A percentile compares a stretch with the other conserved stretches of the same genome.
These are phyloP conservation scores for Diaporthe batatas DNA, from an alignment of 2,329 filamentous ascomycete species.

Conservation along the genomic window DNA sequence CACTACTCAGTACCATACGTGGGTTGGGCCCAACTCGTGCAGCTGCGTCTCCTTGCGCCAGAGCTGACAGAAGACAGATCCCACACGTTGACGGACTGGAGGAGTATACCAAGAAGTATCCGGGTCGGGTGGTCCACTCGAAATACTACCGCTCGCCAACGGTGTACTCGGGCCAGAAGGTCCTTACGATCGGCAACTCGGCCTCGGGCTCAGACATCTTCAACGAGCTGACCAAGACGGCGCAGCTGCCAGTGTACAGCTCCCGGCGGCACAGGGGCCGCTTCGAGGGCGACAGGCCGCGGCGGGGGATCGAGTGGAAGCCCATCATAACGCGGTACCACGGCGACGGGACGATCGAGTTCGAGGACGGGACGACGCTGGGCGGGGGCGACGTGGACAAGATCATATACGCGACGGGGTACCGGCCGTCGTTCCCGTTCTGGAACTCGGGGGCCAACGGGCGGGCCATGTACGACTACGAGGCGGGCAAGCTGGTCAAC, in stretches of 20 bases:
- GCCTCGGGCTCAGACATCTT: slow-evolving; percentile 59
- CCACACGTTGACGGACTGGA: slow-evolving; percentile 61
- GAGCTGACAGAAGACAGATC: slow-evolving; percentile 50
- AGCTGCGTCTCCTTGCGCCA: background rate
- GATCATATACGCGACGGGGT: slow-evolving; percentile 60
- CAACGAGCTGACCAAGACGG: slow-evolving; percentile 53
- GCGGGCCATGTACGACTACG: slow-evolving; percentile 64
- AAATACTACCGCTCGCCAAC: slow-evolving; percentile 59
- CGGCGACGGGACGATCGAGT: slow-evolving; percentile 58
- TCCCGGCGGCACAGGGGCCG: slow-evolving; percentile 62
- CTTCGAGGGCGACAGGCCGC: slow-evolving; percentile 65
- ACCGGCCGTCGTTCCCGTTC: slow-evolving; percentile 59
- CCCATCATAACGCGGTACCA: slow-evolving; percentile 62
- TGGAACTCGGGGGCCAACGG: slow-evolving; percentile 64
- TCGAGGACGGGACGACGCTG: slow-evolving; percentile 54
- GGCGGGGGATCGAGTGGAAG: slow-evolving; percentile 65
- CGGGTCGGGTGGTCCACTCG: slow-evolving; percentile 58
- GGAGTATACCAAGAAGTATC: slow-evolving; percentile 54
- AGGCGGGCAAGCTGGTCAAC: slow-evolving; percentile 56
- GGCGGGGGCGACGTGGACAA: slow-evolving; percentile 51
- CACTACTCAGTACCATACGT: slow-evolving; percentile 62
- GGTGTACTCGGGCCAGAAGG: slow-evolving; percentile 51
- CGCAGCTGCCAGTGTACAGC: slow-evolving; percentile 61
- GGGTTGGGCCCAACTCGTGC: slow-evolving; percentile 33
- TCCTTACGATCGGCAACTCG: slow-evolving; percentile 59